These are phyloP conservation scores for Castanea sativa DNA, from an alignment of 306 rosid species.

Conservation along the genomic window DNA sequence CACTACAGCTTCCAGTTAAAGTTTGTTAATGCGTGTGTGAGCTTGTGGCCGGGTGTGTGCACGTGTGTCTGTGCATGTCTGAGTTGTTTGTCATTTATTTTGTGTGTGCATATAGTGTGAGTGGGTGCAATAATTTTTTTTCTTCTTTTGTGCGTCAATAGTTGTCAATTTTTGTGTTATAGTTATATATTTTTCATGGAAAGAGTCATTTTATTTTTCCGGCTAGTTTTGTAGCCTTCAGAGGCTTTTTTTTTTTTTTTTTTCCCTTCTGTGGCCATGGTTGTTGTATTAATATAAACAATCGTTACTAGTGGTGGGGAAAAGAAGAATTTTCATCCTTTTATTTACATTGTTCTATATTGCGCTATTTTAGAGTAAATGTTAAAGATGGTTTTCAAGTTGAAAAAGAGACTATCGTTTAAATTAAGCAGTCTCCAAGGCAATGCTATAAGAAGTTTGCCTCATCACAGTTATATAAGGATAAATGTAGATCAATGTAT, in stretches of 20 bases:
- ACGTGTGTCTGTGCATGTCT: neutral
- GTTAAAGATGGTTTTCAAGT: no score
- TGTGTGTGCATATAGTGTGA: neutral
- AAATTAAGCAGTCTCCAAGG: no score
- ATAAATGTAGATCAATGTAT: no score
- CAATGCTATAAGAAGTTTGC: no score
- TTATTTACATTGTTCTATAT: neutral
- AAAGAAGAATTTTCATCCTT: neutral
- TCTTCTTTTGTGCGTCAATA: neutral
- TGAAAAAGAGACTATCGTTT: no score
- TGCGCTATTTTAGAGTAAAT: no score
- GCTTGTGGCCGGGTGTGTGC: slow-evolving; percentile 6
- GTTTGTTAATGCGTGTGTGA: slow-evolving; percentile 13
- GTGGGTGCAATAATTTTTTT: neutral
- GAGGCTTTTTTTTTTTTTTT: neutral
- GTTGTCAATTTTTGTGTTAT: neutral
- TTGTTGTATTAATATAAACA: neutral
- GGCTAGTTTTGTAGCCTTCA: neutral
- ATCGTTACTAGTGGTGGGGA: neutral
- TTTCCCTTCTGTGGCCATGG: neutral
- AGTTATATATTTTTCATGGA: neutral
- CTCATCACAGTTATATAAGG: no score
- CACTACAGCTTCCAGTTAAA: slow-evolving; percentile 86
- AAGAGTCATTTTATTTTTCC: neutral
- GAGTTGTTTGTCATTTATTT: neutral